Evolutionary conservation across 1,284 basidiomycete genomes (phyloP), one percentile per base, ranked within the genome.

Genomic region (Naganishia liquefaciens): DNA sequence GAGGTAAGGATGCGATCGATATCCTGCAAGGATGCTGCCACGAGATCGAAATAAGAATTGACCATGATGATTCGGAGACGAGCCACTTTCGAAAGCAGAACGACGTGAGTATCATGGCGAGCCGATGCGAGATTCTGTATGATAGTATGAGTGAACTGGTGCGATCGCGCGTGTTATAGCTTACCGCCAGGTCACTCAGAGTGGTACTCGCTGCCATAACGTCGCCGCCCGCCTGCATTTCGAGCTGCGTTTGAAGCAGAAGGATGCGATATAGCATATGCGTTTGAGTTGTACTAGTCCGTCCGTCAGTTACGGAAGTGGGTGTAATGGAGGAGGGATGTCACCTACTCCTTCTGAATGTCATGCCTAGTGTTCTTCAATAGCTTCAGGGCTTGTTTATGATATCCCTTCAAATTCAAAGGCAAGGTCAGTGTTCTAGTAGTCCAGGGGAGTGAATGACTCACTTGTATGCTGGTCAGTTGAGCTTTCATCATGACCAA

Each of bases 11-110:
- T 60, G 19, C 49, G 28, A 37, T 60, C 46, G 30, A 60, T 60
- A 17, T 66, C 64, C 23, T 30, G 30, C 33, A 66, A 17, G 21
- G 33, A 27, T 15, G 50, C 10, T 46, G 39, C 55, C 4, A 53
- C 57, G 19, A 66, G 50, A 28, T 66, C 64, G n/a, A 61, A 66
- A 46, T 62, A 66, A 9, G 64, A 66, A 47, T 62, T 66, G 52
- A 54, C 51, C 58, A 66, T 54, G 64, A 66, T 62, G 23, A 62
- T 47, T 9, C 64, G 51, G 17, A 57, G 21, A 21, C 55, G 57
- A 6, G 57, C 58, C 1, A 66, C 52, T 28, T 60, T 62, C 9
- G 52, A 44, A 3, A 62, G 49, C n/a, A 66, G 40, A 5, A 58
- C 58, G 15, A 66, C 53, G 27, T 62, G 60, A 5, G 54, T 39